Evolutionary conservation across 441 rosid genomes (phyloP).

Genomic region (Melastoma candidum): DNA sequence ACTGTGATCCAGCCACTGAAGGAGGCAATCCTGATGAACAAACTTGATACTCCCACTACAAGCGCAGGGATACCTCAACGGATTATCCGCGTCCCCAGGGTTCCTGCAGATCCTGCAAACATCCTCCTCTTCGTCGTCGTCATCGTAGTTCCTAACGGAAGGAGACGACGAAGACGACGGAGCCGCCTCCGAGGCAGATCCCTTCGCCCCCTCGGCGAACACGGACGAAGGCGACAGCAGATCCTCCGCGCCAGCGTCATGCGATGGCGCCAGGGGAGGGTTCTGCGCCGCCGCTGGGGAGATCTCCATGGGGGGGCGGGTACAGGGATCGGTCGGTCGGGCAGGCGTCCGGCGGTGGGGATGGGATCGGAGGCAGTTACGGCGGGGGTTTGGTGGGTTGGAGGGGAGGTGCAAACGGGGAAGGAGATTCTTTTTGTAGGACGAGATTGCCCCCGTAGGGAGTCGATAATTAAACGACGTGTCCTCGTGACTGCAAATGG

Average conservation of each 20-base stretch:
- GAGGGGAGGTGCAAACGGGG: no score
- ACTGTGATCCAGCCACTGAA: constrained; percentile 98
- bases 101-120: constrained; percentile 99
- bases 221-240: background rate
- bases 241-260: constrained; percentile 11
- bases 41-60: constrained; percentile 98
- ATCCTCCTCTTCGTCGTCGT: constrained; percentile 86
- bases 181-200: constrained; percentile 11
- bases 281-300: constrained; percentile 16
- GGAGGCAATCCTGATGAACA: constrained; percentile 96
- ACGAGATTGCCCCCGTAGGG: no score
- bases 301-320: constrained; percentile 15
- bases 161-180: background rate
- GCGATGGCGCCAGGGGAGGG: constrained; percentile 15
- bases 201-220: constrained; percentile 9
- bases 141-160: constrained; percentile 25
- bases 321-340: background rate
- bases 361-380: no score
- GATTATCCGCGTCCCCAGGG: constrained; percentile 88
- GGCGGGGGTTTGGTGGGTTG: no score
- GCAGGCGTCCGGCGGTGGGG: no score
- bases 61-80: constrained; percentile 89
- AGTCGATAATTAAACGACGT: no score
- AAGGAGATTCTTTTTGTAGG: no score
- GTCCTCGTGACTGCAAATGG: no score